These are phyloP conservation scores for Entomortierella parvispora DNA, from an alignment of 192 early-diverging fungal genomes.

Conservation along the genomic window DNA sequence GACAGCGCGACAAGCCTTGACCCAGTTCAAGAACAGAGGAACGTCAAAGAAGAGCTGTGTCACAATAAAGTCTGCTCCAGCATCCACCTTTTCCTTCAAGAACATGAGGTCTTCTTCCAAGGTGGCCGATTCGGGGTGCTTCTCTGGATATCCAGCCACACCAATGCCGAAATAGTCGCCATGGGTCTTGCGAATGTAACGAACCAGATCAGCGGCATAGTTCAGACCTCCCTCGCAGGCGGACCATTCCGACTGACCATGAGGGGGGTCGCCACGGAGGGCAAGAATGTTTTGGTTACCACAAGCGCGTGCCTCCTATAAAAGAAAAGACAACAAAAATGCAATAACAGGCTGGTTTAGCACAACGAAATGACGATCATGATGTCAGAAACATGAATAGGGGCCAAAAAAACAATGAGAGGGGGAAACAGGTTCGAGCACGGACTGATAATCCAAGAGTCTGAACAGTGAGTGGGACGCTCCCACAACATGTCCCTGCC, in stretches of 20 bases:
- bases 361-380: background rate
- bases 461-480: too few species aligned
- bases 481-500: too few species aligned
- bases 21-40: slow-evolving; percentile 86
- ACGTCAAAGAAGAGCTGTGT: slow-evolving; percentile 98
- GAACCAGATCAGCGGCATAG: slow-evolving; percentile 90
- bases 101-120: slow-evolving; percentile 80
- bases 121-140: slow-evolving; percentile 81
- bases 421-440: background rate
- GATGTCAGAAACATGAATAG: background rate
- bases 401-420: background rate
- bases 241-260: slow-evolving; percentile 83
- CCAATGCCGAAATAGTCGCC: slow-evolving; percentile 97
- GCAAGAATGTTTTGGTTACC: slow-evolving; percentile 98
- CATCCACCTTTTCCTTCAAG: slow-evolving; percentile 91
- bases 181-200: slow-evolving; percentile 88
- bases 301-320: slow-evolving; percentile 82
- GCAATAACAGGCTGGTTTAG: too few species aligned
- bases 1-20: slow-evolving; percentile 73
- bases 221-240: slow-evolving; percentile 87
- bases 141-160: slow-evolving; percentile 98
- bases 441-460: too few species aligned
- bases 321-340: background rate
- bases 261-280: slow-evolving; percentile 93
- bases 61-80: slow-evolving; percentile 92